These are phyloP conservation scores for Panicum miliaceum DNA, from an alignment of 176 grass and related monocot genomes.

Conservation along the genomic window DNA sequence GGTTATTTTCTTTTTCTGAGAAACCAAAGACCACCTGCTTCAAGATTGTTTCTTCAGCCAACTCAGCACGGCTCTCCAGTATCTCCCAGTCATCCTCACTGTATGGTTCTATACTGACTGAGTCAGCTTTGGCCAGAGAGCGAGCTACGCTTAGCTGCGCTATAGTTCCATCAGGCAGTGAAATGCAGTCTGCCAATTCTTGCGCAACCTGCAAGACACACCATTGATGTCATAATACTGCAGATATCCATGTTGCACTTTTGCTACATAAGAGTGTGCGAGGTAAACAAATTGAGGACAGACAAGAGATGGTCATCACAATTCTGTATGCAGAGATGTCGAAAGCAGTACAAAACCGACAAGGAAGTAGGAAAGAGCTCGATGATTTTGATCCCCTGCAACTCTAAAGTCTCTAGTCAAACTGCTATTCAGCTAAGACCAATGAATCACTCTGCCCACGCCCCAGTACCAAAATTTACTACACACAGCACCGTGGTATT, in stretches of 20 bases:
- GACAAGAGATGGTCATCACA: not conserved
- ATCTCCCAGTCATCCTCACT: constrained; percentile 99
- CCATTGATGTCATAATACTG: constrained; percentile 19
- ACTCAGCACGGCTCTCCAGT: constrained; percentile 77
- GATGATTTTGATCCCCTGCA: constrained; percentile 9
- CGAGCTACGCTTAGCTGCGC: constrained; percentile 70
- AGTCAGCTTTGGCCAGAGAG: constrained; percentile 68
- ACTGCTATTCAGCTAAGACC: not conserved
- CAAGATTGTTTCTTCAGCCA: constrained; percentile 91
- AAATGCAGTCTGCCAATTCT: constrained; percentile 74
- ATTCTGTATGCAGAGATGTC: not conserved
- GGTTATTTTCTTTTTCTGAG: not conserved
- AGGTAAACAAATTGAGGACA: not conserved
- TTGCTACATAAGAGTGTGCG: not conserved
- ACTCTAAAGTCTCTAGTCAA: not conserved
- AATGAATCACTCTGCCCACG: not conserved
- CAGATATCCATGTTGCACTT: constrained; percentile 2
- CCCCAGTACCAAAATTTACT: not conserved
- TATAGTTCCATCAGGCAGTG: constrained; percentile 61
- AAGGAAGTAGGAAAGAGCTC: not conserved
- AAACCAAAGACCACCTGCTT: constrained; percentile 61
- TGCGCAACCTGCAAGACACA: constrained; percentile 73
- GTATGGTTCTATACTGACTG: constrained; percentile 78
- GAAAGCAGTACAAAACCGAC: not conserved
- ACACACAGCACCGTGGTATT: no score